Conservation (phyloP, 2,329 filamentous ascomycete species). For the Salinomyces thailandicus region DNA sequence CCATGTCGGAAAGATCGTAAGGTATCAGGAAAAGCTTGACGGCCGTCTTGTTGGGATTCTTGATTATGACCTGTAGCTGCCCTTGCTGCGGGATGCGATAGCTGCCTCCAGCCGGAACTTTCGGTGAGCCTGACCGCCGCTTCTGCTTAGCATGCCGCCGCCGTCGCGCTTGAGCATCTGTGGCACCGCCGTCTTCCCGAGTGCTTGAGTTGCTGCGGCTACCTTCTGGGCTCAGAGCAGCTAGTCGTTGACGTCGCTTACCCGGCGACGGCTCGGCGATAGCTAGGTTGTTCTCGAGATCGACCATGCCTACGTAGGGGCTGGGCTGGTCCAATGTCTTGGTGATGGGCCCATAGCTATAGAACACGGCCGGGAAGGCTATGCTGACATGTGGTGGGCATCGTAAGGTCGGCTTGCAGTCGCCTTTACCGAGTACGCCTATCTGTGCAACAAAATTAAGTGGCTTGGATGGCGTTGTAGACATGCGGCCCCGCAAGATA, state of each 20-base stretch:
- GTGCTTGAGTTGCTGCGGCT: constrained; percentile 20
- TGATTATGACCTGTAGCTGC: constrained; percentile 92
- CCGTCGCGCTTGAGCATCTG: constrained; percentile 17
- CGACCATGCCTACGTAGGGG: constrained; percentile 88
- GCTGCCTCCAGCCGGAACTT: constrained; percentile 70
- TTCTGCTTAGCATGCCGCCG: constrained; percentile 33
- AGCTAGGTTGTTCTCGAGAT: constrained; percentile 70
- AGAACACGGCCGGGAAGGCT: constrained; percentile 90
- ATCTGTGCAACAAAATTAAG: constrained; percentile 92
- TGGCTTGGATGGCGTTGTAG: constrained; percentile 84
- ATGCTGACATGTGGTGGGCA: constrained; percentile 87
- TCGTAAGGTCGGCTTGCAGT: constrained; percentile 73
- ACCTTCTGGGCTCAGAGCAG: constrained; percentile 15
- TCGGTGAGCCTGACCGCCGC: constrained; percentile 45
- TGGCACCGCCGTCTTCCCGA: constrained; percentile 14
- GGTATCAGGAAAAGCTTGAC: constrained; percentile 92
- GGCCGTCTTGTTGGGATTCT: constrained; percentile 96
- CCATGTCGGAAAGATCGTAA: constrained; percentile 87
- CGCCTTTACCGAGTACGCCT: constrained; percentile 78
- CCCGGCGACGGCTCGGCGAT: constrained; percentile 15
- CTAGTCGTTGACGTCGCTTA: constrained; percentile 24
- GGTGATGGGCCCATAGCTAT: constrained; percentile 67
- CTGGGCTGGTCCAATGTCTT: constrained; percentile 77
- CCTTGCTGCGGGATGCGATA: constrained; percentile 92
- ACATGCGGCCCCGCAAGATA: constrained; percentile 90